Evolutionary conservation across 208 protist genomes (phyloP), one percentile per base, ranked within the genome.

Genomic region (Tetramitus jugosus): DNA sequence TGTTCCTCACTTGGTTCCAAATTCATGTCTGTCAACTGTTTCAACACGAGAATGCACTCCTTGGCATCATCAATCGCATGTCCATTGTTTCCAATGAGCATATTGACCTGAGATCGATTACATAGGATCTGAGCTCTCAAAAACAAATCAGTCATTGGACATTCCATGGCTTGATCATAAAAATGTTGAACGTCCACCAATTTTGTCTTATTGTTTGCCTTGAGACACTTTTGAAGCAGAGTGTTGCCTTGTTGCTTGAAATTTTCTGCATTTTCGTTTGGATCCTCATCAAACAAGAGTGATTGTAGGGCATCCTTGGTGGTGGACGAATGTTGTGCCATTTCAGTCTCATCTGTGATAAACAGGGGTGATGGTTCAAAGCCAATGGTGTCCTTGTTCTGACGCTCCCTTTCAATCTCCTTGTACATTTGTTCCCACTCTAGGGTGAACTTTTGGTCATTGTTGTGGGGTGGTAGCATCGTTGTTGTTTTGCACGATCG

Each of bases 211-310:
- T 43, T 37, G 6, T 37, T 17, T 39, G 2, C 35, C n/a, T 46
- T 77, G 20, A 6, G 1, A n/a, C n/a, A n/a, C 33, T 68, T 26
- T 13, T 67, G n/a, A 3, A 77, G 17, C n/a, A 77, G 35, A 23
- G 8, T 31, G 37, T 77, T 77, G n/a, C 60, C 72, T 67, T 64
- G 56, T 35, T 77, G 31, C 31, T 77, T 77, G 20, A 64, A 60
- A 60, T 77, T 77, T 29, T 20, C 60, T 49, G 72, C 72, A 64
- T 46, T 46, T 60, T 77, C 72, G 60, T 77, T 31, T 33, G 72
- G 72, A 13, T 17, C 35, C 8, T 29, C 65, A 49, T 71, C 65
- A 49, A 49, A 71, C 29, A 23, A 35, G 3, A 71, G 10, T 13
- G 26, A 10, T 40, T 29, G n/a, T 35, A 71, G 33, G 8, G 65